phyloP scores from a whole-genome alignment of 331 rosid species.

The Quercus lobata region DNA sequence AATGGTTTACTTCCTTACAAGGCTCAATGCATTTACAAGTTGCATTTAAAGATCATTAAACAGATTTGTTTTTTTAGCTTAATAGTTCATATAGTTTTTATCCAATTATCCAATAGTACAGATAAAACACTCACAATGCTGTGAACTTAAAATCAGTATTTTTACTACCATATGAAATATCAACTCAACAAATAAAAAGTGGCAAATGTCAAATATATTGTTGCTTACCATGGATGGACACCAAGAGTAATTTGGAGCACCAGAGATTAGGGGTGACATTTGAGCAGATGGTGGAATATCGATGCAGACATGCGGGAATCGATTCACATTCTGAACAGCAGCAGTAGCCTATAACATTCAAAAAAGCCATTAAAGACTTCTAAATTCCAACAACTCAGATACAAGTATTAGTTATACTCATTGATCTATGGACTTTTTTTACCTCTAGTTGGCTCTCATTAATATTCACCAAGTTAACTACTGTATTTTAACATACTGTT shows the following conservation, averaged over 20 bases:
- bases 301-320: conserved; percentile 39
- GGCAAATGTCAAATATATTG: neutral
- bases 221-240: conserved; percentile 14
- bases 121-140: no score
- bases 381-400: no score
- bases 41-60: no score
- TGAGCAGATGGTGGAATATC: neutral
- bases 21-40: no score
- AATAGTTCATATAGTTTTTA: no score
- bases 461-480: neutral
- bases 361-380: neutral
- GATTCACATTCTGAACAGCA: conserved; percentile 18
- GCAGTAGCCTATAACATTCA: neutral
- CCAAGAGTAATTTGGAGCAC: conserved; percentile 1
- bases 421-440: neutral
- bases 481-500: neutral
- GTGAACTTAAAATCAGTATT: no score
- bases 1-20: no score
- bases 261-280: neutral
- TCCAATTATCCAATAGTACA: no score
- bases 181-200: neutral
- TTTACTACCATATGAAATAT: no score
- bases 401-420: neutral
- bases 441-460: neutral
- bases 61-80: no score